Evolutionary conservation across 495 filamentous ascomycete species (phyloP).

Genomic region (Evansstolkia leycettana): DNA sequence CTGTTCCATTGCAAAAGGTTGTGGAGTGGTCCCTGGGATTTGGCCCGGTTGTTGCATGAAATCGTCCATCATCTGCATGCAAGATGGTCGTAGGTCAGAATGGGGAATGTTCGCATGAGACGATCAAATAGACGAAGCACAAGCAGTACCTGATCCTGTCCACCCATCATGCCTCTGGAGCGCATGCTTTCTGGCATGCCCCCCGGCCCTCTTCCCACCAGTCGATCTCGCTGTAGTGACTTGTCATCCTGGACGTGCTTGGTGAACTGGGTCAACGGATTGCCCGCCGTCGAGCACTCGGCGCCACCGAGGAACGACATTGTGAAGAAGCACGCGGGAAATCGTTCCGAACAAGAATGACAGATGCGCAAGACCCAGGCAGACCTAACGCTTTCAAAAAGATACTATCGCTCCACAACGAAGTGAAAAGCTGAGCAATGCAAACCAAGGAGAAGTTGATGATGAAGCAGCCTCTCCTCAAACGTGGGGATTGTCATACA

Average conservation of each 20-base stretch:
- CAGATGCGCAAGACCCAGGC: neutral
- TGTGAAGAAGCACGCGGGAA: conserved; percentile 11
- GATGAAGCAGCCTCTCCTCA: too few relatives aligned
- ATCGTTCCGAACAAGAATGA: neutral
- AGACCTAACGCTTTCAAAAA: too few relatives aligned
- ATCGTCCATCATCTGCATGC: conserved; percentile 75
- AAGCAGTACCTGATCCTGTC: conserved; percentile 45
- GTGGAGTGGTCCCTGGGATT: conserved; percentile 35
- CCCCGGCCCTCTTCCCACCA: conserved; percentile 57
- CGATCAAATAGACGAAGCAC: neutral
- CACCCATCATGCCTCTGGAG: conserved; percentile 44
- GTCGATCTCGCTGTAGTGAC: conserved; percentile 77
- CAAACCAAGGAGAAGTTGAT: too few relatives aligned
- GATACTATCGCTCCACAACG: too few relatives aligned
- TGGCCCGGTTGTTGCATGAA: conserved; percentile 68
- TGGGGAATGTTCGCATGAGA: neutral
- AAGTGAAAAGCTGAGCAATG: too few relatives aligned
- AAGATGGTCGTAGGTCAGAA: neutral
- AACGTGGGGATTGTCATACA: too few relatives aligned
- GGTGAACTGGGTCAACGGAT: conserved; percentile 90
- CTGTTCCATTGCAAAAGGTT: conserved; percentile 59
- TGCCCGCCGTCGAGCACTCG: conserved; percentile 93
- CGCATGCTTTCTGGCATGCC: conserved; percentile 54
- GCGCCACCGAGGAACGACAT: conserved; percentile 95
- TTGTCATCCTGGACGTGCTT: conserved; percentile 94